A percentile compares a stretch with the other conserved stretches of the same genome.
phyloP scores from a whole-genome alignment of 2,329 filamentous ascomycete species.

The Talaromyces amestolkiae region DNA sequence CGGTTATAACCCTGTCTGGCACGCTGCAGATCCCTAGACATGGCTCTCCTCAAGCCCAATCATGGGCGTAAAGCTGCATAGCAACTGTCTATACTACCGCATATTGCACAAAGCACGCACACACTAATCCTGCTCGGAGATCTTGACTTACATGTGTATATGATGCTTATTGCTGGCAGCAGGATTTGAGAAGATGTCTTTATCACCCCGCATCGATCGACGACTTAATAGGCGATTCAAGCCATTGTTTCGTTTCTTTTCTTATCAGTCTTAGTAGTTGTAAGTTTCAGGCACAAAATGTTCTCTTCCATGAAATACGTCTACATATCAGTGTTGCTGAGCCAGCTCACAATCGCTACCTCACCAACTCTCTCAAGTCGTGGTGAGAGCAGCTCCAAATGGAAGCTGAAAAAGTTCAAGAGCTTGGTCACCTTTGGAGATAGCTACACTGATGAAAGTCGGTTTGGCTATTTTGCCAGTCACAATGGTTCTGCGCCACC shows the following conservation, averaged over 20 bases:
- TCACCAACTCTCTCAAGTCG: background rate
- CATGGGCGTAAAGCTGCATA: background rate
- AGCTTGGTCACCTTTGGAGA: conserved; percentile 70
- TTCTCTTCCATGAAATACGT: background rate
- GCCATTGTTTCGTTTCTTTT: background rate
- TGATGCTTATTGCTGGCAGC: background rate
- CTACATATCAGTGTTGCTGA: background rate
- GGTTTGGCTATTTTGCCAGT: conserved; percentile 61
- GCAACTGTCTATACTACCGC: background rate
- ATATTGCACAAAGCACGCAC: too few relatives aligned
- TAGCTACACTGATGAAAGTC: conserved; percentile 72
- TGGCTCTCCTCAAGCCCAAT: background rate
- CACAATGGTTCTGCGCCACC: conserved; percentile 62
- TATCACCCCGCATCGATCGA: conserved; percentile 1
- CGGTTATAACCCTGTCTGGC: background rate
- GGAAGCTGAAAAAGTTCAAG: conserved; percentile 51
- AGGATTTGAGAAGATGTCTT: background rate
- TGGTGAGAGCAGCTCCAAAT: conserved; percentile 11
- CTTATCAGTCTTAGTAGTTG: too few relatives aligned
- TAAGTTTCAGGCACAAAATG: background rate
- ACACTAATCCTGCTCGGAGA: background rate
- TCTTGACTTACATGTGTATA: background rate
- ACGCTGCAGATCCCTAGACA: background rate
- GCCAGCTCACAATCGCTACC: background rate
- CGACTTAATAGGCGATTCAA: background rate